phyloP scores from a whole-genome alignment of 257 asterid species.

The Rubia yunnanensis region DNA sequence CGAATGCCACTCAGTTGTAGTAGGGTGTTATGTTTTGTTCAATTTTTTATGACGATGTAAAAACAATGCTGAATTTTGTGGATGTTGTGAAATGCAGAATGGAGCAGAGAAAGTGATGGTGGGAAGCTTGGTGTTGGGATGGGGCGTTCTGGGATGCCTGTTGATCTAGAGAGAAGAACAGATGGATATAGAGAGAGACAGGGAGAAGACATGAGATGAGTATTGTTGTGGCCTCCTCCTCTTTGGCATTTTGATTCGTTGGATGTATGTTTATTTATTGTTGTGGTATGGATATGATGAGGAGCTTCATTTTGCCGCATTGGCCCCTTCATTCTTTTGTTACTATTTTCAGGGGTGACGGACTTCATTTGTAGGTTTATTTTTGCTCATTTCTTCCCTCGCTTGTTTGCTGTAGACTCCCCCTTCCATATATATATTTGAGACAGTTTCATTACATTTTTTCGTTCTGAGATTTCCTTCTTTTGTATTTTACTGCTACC shows the following conservation, averaged over 20 bases:
- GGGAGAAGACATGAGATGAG: not conserved
- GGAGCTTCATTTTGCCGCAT: slow-evolving; percentile 21
- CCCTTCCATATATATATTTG: not conserved
- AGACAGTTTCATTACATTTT: not conserved
- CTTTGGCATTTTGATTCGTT: slow-evolving; percentile 14
- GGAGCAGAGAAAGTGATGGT: slow-evolving; percentile 64
- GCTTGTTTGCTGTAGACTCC: not conserved
- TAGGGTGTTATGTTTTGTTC: not conserved
- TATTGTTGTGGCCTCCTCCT: slow-evolving; percentile 14
- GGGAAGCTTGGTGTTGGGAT: slow-evolving; percentile 47
- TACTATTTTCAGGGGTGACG: slow-evolving; percentile 3
- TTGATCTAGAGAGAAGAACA: slow-evolving; percentile 19
- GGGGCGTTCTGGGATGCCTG: slow-evolving; percentile 46
- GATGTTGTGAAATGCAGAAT: slow-evolving; percentile 41
- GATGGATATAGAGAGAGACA: not conserved
- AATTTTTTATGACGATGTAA: no score
- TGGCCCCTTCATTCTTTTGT: slow-evolving; percentile 28
- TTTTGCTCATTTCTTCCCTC: slow-evolving; percentile 7
- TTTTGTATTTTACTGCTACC: no score
- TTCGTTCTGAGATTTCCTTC: not conserved
- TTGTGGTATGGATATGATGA: not conserved
- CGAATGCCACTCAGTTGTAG: no score
- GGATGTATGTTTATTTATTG: not conserved
- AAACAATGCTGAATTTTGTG: not conserved
- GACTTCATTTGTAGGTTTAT: not conserved